A percentile compares a stretch with the other conserved stretches of the same genome.
phyloP scores from a whole-genome alignment of 495 filamentous ascomycete genomes.

The Apodospora peruviana region DNA sequence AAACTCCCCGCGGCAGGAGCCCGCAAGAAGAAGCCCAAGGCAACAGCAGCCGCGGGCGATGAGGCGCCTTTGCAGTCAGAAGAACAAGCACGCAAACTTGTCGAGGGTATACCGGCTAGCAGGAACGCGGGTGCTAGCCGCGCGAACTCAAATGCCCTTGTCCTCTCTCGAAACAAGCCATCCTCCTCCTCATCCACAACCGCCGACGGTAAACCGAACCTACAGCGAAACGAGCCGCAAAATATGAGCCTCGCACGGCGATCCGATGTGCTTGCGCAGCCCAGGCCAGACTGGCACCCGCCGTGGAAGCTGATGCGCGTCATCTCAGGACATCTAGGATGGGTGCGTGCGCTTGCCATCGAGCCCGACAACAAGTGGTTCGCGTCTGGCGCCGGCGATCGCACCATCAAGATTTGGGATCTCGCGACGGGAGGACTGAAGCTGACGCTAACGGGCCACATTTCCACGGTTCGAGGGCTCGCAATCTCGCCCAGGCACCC shows the following conservation, averaged over 20 bases:
- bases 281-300: slow-evolving; percentile 87
- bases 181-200: background rate
- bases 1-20: slow-evolving; percentile 63
- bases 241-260: slow-evolving; percentile 55
- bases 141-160: slow-evolving; percentile 53
- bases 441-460: slow-evolving; percentile 92
- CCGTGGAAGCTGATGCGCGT: slow-evolving; percentile 99
- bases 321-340: slow-evolving; percentile 92
- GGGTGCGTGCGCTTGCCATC: slow-evolving; percentile 86
- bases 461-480: slow-evolving; percentile 90
- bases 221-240: slow-evolving; percentile 21
- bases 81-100: slow-evolving; percentile 59
- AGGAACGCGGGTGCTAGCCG: slow-evolving; percentile 32
- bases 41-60: slow-evolving; percentile 30
- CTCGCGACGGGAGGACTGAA: slow-evolving; percentile 75
- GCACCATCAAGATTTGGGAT: slow-evolving; percentile 99
- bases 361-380: slow-evolving; percentile 99
- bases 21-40: slow-evolving; percentile 28
- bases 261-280: slow-evolving; percentile 63
- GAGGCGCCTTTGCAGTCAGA: slow-evolving; percentile 42
- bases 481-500: slow-evolving; percentile 92
- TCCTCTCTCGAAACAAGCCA: slow-evolving; percentile 35
- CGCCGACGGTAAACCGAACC: slow-evolving; percentile 3
- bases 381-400: slow-evolving; percentile 88
- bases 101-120: slow-evolving; percentile 56